A percentile compares a stretch with the other conserved stretches of the same genome.
phyloP scores from a whole-genome alignment of 2,329 filamentous ascomycete species.

The Bipolaris zeicola region DNA sequence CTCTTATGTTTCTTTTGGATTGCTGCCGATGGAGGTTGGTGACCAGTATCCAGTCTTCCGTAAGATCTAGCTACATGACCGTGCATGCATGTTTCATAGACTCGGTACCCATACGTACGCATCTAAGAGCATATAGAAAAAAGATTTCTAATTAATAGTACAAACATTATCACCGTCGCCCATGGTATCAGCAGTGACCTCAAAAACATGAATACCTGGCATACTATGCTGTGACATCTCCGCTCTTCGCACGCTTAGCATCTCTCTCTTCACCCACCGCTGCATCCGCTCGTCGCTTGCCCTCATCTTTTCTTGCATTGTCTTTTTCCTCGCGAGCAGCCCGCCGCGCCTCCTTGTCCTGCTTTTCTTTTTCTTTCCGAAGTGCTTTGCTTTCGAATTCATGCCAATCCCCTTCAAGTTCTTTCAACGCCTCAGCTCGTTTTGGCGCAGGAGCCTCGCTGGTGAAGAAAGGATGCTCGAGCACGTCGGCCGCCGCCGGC shows the following conservation, averaged over 20 bases:
- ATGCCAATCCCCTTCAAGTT: conserved; percentile 94
- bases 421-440: conserved; percentile 81
- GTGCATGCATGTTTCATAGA: neutral
- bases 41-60: conserved; percentile 45
- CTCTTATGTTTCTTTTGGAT: conserved; percentile 45
- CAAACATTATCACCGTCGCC: conserved; percentile 4
- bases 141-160: neutral
- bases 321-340: conserved; percentile 39
- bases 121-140: no score
- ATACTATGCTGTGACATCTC: conserved; percentile 21
- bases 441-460: conserved; percentile 76
- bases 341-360: conserved; percentile 61
- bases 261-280: conserved; percentile 39
- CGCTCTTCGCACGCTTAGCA: conserved; percentile 40
- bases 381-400: conserved; percentile 97
- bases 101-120: neutral
- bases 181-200: neutral
- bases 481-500: conserved; percentile 80
- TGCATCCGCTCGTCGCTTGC: conserved; percentile 43
- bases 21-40: conserved; percentile 44
- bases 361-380: conserved; percentile 82
- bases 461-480: conserved; percentile 87
- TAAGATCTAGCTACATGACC: conserved; percentile 12
- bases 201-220: neutral
- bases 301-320: conserved; percentile 35